A percentile compares a stretch with the other conserved stretches of the same genome.
These are phyloP conservation scores for Yamadazyma jaroonii DNA, from an alignment of 1,139 yeast genomes.

Conservation along the genomic window DNA sequence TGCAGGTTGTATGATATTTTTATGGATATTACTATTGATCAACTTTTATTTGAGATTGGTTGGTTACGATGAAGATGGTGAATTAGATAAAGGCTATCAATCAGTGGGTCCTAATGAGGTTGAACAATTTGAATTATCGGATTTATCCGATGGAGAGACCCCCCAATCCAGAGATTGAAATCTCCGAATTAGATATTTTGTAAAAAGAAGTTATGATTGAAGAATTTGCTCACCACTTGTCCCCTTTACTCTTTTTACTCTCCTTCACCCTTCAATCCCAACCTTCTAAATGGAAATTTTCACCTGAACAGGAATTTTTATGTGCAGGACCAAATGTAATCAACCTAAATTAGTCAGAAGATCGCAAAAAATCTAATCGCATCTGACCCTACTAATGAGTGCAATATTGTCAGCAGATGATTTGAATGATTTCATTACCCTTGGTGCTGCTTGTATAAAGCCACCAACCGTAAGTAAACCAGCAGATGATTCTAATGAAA, in stretches of 20 bases:
- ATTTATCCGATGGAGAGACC: constrained; percentile 25
- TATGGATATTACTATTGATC: constrained; percentile 61
- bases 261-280: too few relatives aligned
- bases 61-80: constrained; percentile 45
- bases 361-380: constrained; percentile 1
- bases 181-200: too few relatives aligned
- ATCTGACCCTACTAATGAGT: constrained; percentile 51
- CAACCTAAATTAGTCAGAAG: constrained; percentile 4
- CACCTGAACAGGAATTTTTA: not conserved
- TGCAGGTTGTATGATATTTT: constrained; percentile 68
- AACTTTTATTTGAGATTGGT: constrained; percentile 56
- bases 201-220: constrained; percentile 1
- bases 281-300: too few relatives aligned
- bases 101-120: constrained; percentile 16
- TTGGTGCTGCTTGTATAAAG: constrained; percentile 93
- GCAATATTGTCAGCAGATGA: constrained; percentile 86
- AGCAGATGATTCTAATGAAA: constrained; percentile 13
- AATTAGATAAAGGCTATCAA: constrained; percentile 9
- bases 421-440: constrained; percentile 89
- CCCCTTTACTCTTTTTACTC: not conserved
- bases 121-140: constrained; percentile 36
- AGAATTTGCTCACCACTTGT: not conserved
- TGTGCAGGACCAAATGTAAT: constrained; percentile 4
- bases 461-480: constrained; percentile 25
- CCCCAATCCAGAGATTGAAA: constrained; percentile 3